Evolutionary conservation across 2,329 filamentous ascomycete species (phyloP).

Genomic region (Ophiobolus disseminans): DNA sequence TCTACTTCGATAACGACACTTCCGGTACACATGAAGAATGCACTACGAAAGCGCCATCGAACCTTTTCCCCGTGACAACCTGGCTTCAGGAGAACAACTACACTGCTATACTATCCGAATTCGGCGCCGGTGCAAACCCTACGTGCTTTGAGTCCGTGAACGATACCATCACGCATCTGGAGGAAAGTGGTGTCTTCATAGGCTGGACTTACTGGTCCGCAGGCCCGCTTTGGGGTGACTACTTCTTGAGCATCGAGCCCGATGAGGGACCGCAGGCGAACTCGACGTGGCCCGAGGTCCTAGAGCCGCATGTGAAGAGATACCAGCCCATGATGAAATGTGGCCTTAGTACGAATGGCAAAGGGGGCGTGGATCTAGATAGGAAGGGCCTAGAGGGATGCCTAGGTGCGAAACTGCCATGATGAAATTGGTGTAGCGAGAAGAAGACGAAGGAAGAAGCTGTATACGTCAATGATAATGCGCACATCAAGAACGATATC

Average conservation of each 20-base stretch:
- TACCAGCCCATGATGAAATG: constrained; percentile 32
- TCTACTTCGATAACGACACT: constrained; percentile 60
- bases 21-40: constrained; percentile 56
- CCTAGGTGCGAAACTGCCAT: constrained; percentile 21
- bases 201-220: constrained; percentile 62
- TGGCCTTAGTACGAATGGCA: constrained; percentile 22
- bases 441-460: too few relatives aligned
- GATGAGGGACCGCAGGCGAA: constrained; percentile 19
- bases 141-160: constrained; percentile 55
- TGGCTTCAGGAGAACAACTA: constrained; percentile 56
- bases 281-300: constrained; percentile 25
- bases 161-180: constrained; percentile 49
- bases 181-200: constrained; percentile 52
- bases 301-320: constrained; percentile 24
- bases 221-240: constrained; percentile 58
- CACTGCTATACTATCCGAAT: constrained; percentile 60
- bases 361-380: constrained; percentile 7
- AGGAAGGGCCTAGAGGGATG: constrained; percentile 22
- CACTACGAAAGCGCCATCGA: constrained; percentile 51
- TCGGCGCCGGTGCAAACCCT: constrained; percentile 53
- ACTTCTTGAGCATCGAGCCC: constrained; percentile 32
- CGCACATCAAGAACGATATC: not conserved
- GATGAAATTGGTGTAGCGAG: too few relatives aligned
- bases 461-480: not conserved
- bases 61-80: constrained; percentile 53